A percentile compares a stretch with the other conserved stretches of the same genome.
Evolutionary conservation across 2,329 filamentous ascomycete species (phyloP).

Genomic region (Botrytis tulipae): DNA sequence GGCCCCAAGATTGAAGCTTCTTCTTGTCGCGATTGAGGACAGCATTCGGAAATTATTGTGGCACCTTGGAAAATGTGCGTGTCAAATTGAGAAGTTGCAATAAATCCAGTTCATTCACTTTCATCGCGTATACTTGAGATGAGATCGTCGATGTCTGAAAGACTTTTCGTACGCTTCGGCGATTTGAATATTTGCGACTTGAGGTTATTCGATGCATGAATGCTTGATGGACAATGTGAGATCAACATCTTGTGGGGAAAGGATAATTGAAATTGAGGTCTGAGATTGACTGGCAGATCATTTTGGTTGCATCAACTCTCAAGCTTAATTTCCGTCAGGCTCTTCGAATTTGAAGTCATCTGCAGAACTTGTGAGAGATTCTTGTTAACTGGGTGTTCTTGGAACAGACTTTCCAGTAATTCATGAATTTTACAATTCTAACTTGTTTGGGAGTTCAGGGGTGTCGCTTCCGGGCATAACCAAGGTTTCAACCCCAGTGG

Average conservation of each 20-base stretch:
- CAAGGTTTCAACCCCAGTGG: not conserved
- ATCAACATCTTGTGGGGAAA: not conserved
- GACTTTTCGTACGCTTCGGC: not conserved
- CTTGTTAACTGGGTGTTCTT: not conserved
- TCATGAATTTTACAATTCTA: not conserved
- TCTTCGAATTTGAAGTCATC: not conserved
- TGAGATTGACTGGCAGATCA: not conserved
- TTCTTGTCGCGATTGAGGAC: not conserved
- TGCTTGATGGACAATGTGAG: not conserved
- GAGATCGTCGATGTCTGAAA: not conserved
- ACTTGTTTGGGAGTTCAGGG: not conserved
- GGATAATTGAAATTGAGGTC: not conserved
- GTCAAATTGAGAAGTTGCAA: not conserved
- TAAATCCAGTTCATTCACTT: not conserved
- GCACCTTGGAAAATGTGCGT: not conserved
- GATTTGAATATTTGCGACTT: not conserved
- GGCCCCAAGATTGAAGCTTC: too few relatives aligned
- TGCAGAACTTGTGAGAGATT: not conserved
- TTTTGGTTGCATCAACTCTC: not conserved
- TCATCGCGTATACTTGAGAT: not conserved
- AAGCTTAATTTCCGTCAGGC: rapidly evolving
- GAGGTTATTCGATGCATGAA: not conserved
- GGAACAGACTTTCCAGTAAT: not conserved
- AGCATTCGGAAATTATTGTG: not conserved
- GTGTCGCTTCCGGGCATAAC: not conserved